Percentiles rank a stretch among this genome's conserved stretches.
Evolutionary conservation across 371 early-diverging fungal species (phyloP).

Genomic region (Saksenaea oblongispora): DNA sequence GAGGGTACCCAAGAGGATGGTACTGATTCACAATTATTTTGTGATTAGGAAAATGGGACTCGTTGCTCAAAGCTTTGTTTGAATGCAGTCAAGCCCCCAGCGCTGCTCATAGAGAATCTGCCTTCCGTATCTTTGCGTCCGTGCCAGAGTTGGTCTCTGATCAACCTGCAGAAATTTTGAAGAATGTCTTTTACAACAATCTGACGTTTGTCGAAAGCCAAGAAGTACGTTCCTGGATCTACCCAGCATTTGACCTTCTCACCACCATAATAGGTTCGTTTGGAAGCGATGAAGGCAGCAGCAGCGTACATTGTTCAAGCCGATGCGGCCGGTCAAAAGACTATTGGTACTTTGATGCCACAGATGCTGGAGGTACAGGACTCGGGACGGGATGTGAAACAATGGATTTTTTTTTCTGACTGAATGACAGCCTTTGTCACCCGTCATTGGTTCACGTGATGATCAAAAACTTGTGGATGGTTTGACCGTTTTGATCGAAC

Average conservation of each 20-base stretch:
- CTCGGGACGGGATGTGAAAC: background rate
- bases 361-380: constrained; percentile 73
- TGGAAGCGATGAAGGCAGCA: constrained; percentile 86
- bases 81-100: constrained; percentile 77
- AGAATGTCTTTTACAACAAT: constrained; percentile 69
- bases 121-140: constrained; percentile 84
- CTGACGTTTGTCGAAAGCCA: constrained; percentile 66
- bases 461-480: constrained; percentile 76
- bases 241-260: background rate
- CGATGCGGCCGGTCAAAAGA: constrained; percentile 56
- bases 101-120: constrained; percentile 81
- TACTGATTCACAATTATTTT: constrained; percentile 2
- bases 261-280: constrained; percentile 60
- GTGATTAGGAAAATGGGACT: constrained; percentile 71
- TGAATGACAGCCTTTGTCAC: constrained; percentile 55
- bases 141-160: constrained; percentile 77
- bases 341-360: constrained; percentile 73
- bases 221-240: constrained; percentile 25
- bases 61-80: constrained; percentile 77
- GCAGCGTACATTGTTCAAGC: constrained; percentile 80
- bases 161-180: constrained; percentile 71
- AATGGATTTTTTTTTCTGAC: background rate
- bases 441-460: constrained; percentile 63
- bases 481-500: constrained; percentile 81
- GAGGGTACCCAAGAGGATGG: background rate